These are phyloP conservation scores for Talinum fruticosum DNA, from an alignment of 148 eudicot species.

Conservation along the genomic window DNA sequence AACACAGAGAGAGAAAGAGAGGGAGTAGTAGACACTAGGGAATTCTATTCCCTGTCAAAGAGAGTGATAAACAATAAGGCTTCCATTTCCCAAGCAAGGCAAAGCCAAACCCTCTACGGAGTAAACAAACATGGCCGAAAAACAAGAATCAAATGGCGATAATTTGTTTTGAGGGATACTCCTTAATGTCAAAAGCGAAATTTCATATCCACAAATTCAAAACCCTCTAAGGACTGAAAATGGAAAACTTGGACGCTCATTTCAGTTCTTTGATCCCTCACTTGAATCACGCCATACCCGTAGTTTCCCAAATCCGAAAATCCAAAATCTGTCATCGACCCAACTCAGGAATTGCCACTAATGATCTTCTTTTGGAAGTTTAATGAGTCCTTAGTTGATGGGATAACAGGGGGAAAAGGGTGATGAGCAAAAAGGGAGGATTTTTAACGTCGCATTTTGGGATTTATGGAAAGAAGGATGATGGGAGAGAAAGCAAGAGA, in stretches of 20 bases:
- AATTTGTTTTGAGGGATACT: too few species aligned
- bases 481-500: background rate
- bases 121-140: too few species aligned
- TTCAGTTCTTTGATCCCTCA: constrained; percentile 21
- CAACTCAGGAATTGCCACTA: too few species aligned
- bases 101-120: too few species aligned
- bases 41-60: constrained; percentile 7
- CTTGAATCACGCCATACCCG: too few species aligned
- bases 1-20: background rate
- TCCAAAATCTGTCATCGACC: too few species aligned
- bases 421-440: background rate
- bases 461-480: background rate
- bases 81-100: background rate
- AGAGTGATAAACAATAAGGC: background rate
- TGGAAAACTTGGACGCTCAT: background rate
- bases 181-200: background rate
- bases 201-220: constrained; percentile 6
- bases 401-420: background rate
- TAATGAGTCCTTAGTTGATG: too few species aligned
- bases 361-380: too few species aligned
- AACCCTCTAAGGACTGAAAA: background rate
- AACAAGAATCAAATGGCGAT: too few species aligned
- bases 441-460: background rate
- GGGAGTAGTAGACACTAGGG: background rate
- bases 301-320: too few species aligned